Evolutionary conservation across 495 filamentous ascomycete species (phyloP).

Genomic region (Achaetomiella virescens): DNA sequence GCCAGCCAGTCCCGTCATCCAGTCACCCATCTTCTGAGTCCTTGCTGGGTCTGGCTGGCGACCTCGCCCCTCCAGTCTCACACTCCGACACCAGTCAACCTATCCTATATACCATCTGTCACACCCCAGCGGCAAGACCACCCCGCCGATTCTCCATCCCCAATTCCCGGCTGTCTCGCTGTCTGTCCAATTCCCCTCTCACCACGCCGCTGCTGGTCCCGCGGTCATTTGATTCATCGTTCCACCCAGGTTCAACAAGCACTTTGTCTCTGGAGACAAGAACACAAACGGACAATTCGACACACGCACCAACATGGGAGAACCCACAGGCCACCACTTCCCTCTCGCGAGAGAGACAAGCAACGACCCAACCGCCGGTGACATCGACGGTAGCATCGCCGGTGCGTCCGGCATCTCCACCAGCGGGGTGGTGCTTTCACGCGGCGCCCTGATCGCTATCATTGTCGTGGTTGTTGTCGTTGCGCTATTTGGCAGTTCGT

Average conservation of each 20-base stretch:
- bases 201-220: constrained; percentile 11
- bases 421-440: constrained; percentile 48
- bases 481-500: constrained; percentile 51
- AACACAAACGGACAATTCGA: neutral
- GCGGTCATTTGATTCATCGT: constrained; percentile 8
- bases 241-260: neutral
- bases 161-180: neutral
- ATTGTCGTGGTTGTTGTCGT: constrained; percentile 55
- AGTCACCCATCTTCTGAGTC: neutral
- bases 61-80: neutral
- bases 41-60: neutral
- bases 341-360: constrained; percentile 34
- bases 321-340: constrained; percentile 18
- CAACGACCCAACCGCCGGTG: constrained; percentile 17
- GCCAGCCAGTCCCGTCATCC: neutral
- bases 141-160: neutral
- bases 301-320: neutral
- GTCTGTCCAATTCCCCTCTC: neutral
- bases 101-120: constrained; percentile 1
- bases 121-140: constrained; percentile 1
- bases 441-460: constrained; percentile 55
- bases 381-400: constrained; percentile 36
- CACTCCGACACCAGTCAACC: neutral
- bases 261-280: neutral
- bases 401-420: constrained; percentile 49